Percentiles rank a stretch among this genome's conserved stretches.
phyloP scores from a whole-genome alignment of 345 rosid species.

The Carallia pectinifolia region DNA sequence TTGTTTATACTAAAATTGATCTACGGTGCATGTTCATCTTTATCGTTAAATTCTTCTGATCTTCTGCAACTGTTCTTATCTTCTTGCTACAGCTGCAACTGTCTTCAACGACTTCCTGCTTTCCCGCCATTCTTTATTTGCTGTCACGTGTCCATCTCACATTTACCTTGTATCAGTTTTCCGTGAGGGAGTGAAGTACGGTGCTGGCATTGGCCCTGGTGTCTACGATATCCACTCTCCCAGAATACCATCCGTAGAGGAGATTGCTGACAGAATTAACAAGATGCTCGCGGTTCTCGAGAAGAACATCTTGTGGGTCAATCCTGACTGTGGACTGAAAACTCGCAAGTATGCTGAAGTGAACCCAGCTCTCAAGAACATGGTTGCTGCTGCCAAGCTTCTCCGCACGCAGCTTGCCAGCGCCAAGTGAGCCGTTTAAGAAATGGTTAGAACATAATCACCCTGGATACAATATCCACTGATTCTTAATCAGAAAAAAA shows the following conservation, averaged over 20 bases:
- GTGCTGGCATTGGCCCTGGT: conserved; percentile 97
- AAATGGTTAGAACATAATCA: conserved; percentile 9
- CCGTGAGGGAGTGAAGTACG: conserved; percentile 98
- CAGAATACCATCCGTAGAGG: conserved; percentile 88
- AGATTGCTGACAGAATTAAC: conserved; percentile 90
- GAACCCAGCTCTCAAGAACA: conserved; percentile 82
- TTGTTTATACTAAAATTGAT: too few species aligned
- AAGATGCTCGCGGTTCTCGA: conserved; percentile 96
- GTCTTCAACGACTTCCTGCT: too few species aligned
- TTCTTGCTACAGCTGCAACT: too few species aligned
- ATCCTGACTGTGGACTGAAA: conserved; percentile 98
- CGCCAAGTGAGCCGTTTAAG: conserved; percentile 58
- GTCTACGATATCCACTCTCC: conserved; percentile 98
- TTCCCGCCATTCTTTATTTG: too few species aligned
- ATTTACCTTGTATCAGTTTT: conserved; percentile 47
- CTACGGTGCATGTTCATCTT: too few species aligned
- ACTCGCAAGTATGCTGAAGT: conserved; percentile 91
- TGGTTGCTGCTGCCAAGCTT: conserved; percentile 91
- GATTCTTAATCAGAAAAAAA: background rate
- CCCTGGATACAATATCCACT: background rate
- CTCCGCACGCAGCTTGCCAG: conserved; percentile 88
- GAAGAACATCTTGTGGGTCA: conserved; percentile 89
- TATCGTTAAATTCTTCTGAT: too few species aligned
- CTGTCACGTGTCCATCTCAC: too few species aligned
- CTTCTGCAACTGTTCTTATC: too few species aligned